Conservation (phyloP, 1,284 basidiomycete genomes). For the Cryptococcus amylolentus region DNA sequence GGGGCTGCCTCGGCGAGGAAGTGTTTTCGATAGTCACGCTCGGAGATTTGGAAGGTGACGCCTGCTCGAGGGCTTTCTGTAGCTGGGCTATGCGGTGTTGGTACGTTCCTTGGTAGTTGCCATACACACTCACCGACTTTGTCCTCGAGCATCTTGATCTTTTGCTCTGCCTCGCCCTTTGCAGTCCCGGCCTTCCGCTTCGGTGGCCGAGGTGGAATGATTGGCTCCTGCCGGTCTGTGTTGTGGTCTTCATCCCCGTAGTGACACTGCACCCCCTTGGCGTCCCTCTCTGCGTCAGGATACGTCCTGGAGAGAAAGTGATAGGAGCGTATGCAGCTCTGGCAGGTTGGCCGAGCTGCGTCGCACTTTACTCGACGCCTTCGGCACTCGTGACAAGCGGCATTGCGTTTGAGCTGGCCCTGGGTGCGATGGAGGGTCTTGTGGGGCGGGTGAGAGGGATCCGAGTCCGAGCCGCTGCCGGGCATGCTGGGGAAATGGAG, state of each 20-base stretch:
- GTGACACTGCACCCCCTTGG: slow-evolving; percentile 32
- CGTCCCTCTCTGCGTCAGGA: slow-evolving; percentile 33
- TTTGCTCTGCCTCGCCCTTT: slow-evolving; percentile 5
- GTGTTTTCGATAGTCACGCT: too few relatives aligned
- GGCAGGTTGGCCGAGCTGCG: slow-evolving; percentile 25
- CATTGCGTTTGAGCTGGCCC: slow-evolving; percentile 28
- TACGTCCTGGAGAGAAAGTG: slow-evolving; percentile 27
- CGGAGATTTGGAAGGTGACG: neutral
- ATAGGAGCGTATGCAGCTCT: slow-evolving; percentile 22
- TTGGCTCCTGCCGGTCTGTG: neutral
- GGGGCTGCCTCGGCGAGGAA: too few relatives aligned
- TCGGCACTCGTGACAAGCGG: slow-evolving; percentile 27
- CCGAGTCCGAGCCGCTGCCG: neutral
- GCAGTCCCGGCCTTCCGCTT: neutral
- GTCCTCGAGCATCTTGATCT: slow-evolving; percentile 30
- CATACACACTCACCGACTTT: slow-evolving; percentile 28
- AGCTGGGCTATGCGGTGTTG: slow-evolving; percentile 5
- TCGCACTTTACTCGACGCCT: slow-evolving; percentile 30
- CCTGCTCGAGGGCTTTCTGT: slow-evolving; percentile 7
- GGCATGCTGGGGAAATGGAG: neutral
- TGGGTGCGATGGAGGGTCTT: slow-evolving; percentile 20
- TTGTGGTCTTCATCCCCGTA: slow-evolving; percentile 27
- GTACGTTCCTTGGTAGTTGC: neutral
- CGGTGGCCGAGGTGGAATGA: neutral
- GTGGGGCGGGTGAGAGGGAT: slow-evolving; percentile 2